Evolutionary conservation across 257 asterid genomes (phyloP), one percentile per base, ranked within the genome.

Genomic region (Lantana camara): DNA sequence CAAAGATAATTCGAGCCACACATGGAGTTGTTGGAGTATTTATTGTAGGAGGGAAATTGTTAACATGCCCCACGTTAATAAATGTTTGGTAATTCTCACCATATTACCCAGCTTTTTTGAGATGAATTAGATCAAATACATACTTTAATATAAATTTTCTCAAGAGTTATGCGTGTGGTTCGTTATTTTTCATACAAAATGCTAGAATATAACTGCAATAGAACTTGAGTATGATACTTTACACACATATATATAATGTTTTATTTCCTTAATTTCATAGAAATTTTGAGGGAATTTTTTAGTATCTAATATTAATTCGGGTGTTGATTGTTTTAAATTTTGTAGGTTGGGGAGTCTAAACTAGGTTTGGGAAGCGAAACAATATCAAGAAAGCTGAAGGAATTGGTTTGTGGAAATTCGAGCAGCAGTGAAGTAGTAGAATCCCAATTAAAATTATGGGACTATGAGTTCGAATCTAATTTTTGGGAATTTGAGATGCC

Each of bases 391-490:
- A 77, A 66, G 64, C 9, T 68, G 56, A 73, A 75, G 66, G 68
- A 77, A 29, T 21, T 79, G 57, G 44, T 70, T 10, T 55, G 47
- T 37, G 78, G 73, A 44, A 30, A 7, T 52, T 57, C 70, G 5
- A 35, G 68, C 3, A 63, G 57, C 10, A 60, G 53, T 13, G 64
- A 34, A 58, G 62, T 62, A 11, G 52, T 50, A 60, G 83, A 77
- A 70, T 73, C 83, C 47, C 55, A 70, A 23, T 23, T 56, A 16
- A 44, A 64, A 24, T 55, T 67, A 48, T 83, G 76, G 81, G 86
- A 83, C 48, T 76, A 59, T 14, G 77, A 57, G 51, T 57, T 71
- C 5, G 73, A 76, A 48, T 67, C 76, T 7, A 59, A 73, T 30
- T 7, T 62, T 7, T 73, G 77, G 68, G 74, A 21, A 7, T 70